Evolutionary conservation across 2,329 filamentous ascomycete species (phyloP).

Genomic region (Phoma sp.): DNA sequence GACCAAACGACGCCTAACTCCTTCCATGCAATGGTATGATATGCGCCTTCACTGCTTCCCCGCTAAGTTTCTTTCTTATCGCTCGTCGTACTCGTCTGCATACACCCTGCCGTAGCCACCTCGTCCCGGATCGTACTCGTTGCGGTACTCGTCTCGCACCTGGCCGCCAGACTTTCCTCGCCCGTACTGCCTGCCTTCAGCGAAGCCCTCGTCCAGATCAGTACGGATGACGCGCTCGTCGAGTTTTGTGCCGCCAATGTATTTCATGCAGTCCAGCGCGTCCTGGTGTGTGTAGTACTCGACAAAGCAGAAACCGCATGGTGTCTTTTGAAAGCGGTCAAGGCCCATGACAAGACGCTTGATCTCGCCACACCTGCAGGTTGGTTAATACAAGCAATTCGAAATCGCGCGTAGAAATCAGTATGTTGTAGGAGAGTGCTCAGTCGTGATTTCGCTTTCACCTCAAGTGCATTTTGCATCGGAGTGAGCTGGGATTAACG

Average conservation of each 20-base stretch:
- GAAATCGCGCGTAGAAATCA: conserved; percentile 42
- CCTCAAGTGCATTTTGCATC: conserved; percentile 88
- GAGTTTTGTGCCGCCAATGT: conserved; percentile 95
- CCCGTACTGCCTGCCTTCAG: conserved; percentile 94
- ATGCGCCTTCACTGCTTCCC: not conserved
- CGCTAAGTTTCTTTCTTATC: conserved; percentile 7
- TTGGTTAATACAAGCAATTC: not conserved
- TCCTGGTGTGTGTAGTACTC: conserved; percentile 99
- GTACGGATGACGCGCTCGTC: conserved; percentile 97
- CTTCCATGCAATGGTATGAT: conserved; percentile 22
- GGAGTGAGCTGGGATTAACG: conserved; percentile 99
- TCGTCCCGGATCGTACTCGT: conserved; percentile 94
- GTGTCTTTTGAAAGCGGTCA: conserved; percentile 95
- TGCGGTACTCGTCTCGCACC: conserved; percentile 95
- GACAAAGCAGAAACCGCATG: conserved; percentile 98
- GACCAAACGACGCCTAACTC: conserved; percentile 24
- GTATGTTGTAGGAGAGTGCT: conserved; percentile 32
- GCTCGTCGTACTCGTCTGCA: conserved; percentile 42
- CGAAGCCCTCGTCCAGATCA: conserved; percentile 93
- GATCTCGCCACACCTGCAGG: conserved; percentile 77
- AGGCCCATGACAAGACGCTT: conserved; percentile 98
- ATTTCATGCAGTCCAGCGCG: conserved; percentile 97
- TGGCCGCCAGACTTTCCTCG: conserved; percentile 95
- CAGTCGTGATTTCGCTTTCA: conserved; percentile 75
- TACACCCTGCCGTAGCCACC: conserved; percentile 82